Percentiles rank a stretch among this genome's conserved stretches.
Conservation (phyloP, 2,329 filamentous ascomycete species). For the Proliferodiscus dingleyae region DNA sequence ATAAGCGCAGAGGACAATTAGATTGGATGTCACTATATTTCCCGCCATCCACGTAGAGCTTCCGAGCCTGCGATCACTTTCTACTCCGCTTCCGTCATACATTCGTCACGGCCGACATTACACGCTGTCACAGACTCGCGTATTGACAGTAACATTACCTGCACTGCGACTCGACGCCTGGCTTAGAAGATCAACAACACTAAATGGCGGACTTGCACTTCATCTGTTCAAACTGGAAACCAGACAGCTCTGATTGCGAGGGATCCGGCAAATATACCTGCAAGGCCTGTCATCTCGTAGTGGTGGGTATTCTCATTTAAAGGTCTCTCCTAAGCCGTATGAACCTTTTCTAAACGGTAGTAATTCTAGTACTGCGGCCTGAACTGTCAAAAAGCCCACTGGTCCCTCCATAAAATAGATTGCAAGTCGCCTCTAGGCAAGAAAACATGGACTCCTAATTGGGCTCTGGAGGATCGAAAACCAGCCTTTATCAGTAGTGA, state of each 20-base stretch:
- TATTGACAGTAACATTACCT: no score
- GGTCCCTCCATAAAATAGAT: constrained; percentile 14
- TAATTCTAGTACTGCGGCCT: constrained; percentile 12
- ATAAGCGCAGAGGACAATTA: no score
- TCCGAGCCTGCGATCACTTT: no score
- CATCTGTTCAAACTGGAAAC: constrained; percentile 3
- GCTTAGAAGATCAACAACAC: background rate
- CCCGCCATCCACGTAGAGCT: no score
- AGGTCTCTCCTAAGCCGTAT: background rate
- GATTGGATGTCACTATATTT: no score
- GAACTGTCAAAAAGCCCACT: constrained; percentile 15
- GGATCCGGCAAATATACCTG: constrained; percentile 1
- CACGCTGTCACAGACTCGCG: no score
- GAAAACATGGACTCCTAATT: constrained; percentile 11
- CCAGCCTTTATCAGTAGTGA: constrained; percentile 1
- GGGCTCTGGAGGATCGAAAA: constrained; percentile 9
- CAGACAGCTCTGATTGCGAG: background rate
- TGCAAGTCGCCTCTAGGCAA: constrained; percentile 15
- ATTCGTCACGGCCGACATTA: no score
- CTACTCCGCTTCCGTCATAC: no score
- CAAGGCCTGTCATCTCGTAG: constrained; percentile 1
- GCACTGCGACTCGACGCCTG: background rate
- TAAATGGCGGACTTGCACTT: background rate
- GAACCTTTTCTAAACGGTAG: background rate
- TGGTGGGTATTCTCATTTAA: constrained; percentile 1